A percentile compares a stretch with the other conserved stretches of the same genome.
phyloP scores from a whole-genome alignment of 306 rosid genomes.

The Vigna unguiculata region DNA sequence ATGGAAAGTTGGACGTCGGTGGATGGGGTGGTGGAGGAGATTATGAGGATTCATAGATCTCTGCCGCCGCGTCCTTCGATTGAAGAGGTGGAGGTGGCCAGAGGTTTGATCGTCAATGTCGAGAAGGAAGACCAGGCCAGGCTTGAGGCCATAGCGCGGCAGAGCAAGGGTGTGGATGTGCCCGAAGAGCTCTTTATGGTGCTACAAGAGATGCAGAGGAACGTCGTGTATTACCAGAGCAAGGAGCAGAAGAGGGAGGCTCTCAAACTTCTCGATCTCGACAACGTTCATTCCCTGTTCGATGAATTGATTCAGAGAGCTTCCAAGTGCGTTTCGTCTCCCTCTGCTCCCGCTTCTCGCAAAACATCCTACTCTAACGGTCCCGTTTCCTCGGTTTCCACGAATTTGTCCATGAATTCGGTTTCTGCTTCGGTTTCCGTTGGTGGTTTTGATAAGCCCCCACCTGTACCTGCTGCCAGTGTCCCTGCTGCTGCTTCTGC shows the following conservation, averaged over 20 bases:
- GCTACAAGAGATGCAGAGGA: conserved; percentile 78
- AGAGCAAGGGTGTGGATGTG: conserved; percentile 57
- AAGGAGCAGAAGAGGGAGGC: conserved; percentile 78
- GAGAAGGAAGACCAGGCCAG: conserved; percentile 73
- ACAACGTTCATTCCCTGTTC: conserved; percentile 64
- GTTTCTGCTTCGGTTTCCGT: conserved; percentile 49
- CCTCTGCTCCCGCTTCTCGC: conserved; percentile 45
- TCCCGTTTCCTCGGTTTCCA: conserved; percentile 42
- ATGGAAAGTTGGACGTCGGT: conserved; percentile 59
- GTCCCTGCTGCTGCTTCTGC: conserved; percentile 36
- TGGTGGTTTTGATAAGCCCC: conserved; percentile 37
- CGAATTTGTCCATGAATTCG: conserved; percentile 20
- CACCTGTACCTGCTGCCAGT: conserved; percentile 35
- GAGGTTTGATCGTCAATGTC: conserved; percentile 58
- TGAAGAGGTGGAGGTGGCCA: conserved; percentile 87
- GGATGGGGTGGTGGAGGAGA: conserved; percentile 73
- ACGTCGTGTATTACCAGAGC: conserved; percentile 57
- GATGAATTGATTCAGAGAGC: conserved; percentile 86
- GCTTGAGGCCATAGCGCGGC: conserved; percentile 62
- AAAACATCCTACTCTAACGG: conserved; percentile 38
- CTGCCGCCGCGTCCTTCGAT: conserved; percentile 67
- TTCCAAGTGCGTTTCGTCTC: conserved; percentile 67
- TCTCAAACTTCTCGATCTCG: conserved; percentile 73
- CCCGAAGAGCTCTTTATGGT: conserved; percentile 81
- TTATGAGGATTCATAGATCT: conserved; percentile 81